A percentile compares a stretch with the other conserved stretches of the same genome.
These are phyloP conservation scores for Debaryomycetaceae sp. DNA, from an alignment of 1,139 yeast species.

Conservation along the genomic window DNA sequence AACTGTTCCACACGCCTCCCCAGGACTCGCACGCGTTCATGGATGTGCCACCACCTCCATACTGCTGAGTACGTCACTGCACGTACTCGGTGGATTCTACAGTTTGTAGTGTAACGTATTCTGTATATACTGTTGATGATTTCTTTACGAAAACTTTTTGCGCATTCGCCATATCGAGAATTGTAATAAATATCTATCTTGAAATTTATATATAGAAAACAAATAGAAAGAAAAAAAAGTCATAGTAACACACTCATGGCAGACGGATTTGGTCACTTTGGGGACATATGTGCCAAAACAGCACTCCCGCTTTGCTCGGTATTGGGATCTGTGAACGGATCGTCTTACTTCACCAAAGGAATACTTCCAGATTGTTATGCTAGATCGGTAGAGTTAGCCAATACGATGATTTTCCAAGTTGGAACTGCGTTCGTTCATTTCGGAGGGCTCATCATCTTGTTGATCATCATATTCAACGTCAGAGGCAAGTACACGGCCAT, in stretches of 20 bases:
- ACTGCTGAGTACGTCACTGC: background rate
- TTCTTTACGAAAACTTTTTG: background rate
- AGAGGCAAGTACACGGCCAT: slow-evolving; percentile 89
- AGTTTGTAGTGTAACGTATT: background rate
- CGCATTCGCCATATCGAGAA: background rate
- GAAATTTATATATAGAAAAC: background rate
- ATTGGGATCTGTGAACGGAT: slow-evolving; percentile 37
- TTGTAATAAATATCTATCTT: background rate
- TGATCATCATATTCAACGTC: slow-evolving; percentile 75
- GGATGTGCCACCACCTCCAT: background rate
- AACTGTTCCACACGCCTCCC: background rate
- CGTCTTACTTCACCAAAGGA: slow-evolving; percentile 44
- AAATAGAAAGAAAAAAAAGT: background rate
- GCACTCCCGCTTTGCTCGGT: slow-evolving; percentile 79
- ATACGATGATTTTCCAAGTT: slow-evolving; percentile 86
- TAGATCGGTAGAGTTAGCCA: slow-evolving; percentile 80
- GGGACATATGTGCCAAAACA: slow-evolving; percentile 59
- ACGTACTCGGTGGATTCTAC: background rate
- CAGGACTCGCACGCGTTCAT: background rate
- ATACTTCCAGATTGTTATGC: slow-evolving; percentile 79
- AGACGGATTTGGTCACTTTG: slow-evolving; percentile 61
- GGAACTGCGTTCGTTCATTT: slow-evolving; percentile 87
- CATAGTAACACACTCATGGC: background rate
- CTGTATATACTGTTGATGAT: background rate
- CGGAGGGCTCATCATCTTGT: slow-evolving; percentile 60